A percentile compares a stretch with the other conserved stretches of the same genome.
Evolutionary conservation across 345 rosid species (phyloP).

Genomic region (Schrenkiella parvula): DNA sequence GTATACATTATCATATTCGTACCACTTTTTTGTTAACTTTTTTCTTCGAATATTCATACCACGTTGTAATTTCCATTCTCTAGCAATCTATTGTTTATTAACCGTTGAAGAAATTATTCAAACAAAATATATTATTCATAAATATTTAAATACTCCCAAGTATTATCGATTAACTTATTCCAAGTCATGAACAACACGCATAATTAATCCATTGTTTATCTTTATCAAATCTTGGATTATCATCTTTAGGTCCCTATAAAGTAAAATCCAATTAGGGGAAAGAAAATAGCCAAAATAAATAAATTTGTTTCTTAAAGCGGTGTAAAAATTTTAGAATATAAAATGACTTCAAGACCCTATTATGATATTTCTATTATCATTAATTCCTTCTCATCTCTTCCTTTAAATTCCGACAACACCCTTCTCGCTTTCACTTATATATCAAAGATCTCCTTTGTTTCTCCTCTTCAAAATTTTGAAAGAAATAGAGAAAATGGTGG

Average conservation of each 20-base stretch:
- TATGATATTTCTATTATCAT: too few relatives aligned
- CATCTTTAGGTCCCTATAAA: not conserved
- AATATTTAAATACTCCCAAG: not conserved
- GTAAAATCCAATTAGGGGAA: not conserved
- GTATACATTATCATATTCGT: not conserved
- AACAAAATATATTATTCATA: not conserved
- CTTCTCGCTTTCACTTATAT: conserved; percentile 24
- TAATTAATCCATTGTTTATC: not conserved
- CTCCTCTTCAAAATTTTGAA: not conserved
- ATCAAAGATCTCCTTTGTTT: not conserved
- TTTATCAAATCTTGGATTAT: not conserved
- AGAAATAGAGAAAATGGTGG: conserved; percentile 42
- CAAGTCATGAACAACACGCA: not conserved
- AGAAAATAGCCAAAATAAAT: not conserved
- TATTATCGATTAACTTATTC: not conserved
- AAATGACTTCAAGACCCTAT: not conserved
- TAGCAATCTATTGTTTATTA: not conserved
- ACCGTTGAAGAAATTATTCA: not conserved
- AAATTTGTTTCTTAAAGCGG: not conserved
- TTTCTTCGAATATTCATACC: too few relatives aligned
- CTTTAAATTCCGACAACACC: conserved; percentile 31
- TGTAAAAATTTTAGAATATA: not conserved
- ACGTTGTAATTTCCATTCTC: not conserved
- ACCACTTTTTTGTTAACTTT: too few relatives aligned
- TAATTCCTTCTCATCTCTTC: not conserved